phyloP scores from a whole-genome alignment of 2,329 filamentous ascomycete species.

The Fusarium sp. region DNA sequence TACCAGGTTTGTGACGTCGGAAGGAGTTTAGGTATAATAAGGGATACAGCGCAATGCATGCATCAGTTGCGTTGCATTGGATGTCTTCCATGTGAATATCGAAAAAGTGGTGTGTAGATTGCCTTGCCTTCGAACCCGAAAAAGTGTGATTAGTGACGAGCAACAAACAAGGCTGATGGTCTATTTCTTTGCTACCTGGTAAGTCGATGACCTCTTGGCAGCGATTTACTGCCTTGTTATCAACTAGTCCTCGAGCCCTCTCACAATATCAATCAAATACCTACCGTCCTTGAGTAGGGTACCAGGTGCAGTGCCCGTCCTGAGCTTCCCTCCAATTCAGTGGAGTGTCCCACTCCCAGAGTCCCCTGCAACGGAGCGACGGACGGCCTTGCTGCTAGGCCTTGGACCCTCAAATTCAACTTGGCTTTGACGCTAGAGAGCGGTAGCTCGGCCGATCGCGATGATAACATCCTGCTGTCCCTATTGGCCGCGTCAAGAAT shows the following conservation, averaged over 20 bases:
- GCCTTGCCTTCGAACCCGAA: not conserved
- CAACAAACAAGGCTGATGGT: not conserved
- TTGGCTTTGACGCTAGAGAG: slow-evolving; percentile 41
- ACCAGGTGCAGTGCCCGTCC: slow-evolving; percentile 3
- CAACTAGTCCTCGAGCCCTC: not conserved
- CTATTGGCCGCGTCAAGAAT: slow-evolving; percentile 1
- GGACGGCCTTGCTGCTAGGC: slow-evolving; percentile 14
- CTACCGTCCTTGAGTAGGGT: slow-evolving; percentile 19
- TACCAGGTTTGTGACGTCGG: not conserved
- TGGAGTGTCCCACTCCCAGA: slow-evolving; percentile 3
- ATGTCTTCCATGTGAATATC: not conserved
- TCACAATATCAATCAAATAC: slow-evolving; percentile 14
- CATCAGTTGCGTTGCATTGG: not conserved
- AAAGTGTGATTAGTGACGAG: not conserved
- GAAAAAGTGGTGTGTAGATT: not conserved
- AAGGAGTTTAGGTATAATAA: not conserved
- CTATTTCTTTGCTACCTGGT: not conserved
- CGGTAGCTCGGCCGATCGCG: slow-evolving; percentile 39
- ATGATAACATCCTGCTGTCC: slow-evolving; percentile 5
- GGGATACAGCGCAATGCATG: not conserved
- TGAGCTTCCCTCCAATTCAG: not conserved
- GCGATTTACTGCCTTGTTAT: slow-evolving; percentile 11
- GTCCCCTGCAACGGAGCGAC: slow-evolving; percentile 9
- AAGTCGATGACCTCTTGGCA: slow-evolving; percentile 16
- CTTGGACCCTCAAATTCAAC: slow-evolving; percentile 23